Evolutionary conservation across 257 asterid genomes (phyloP).

Genomic region (Eustoma russellianum): DNA sequence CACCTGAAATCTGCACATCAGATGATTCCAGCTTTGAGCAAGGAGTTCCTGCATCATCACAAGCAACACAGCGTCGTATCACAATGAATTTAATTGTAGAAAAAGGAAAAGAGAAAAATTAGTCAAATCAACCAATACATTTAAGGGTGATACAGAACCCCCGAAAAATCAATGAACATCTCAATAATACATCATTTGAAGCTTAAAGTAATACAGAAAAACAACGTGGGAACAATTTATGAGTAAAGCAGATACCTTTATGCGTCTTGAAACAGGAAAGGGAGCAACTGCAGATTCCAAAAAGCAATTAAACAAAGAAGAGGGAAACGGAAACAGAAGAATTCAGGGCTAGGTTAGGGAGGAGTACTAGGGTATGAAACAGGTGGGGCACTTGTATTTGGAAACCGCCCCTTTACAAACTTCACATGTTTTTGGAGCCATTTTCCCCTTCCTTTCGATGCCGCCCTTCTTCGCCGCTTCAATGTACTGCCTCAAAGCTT

Average conservation of each 20-base stretch:
- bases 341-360: neutral
- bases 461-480: too few relatives aligned
- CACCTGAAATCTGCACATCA: constrained; percentile 15
- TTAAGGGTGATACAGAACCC: neutral
- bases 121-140: neutral
- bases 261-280: constrained; percentile 73
- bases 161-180: neutral
- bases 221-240: neutral
- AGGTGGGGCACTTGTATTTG: constrained; percentile 81
- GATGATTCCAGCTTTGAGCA: constrained; percentile 41
- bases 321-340: neutral
- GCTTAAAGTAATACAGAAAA: neutral
- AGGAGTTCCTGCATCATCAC: constrained; percentile 45
- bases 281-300: constrained; percentile 48
- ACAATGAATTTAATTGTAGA: neutral
- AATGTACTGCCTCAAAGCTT: too few relatives aligned
- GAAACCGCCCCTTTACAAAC: constrained; percentile 61
- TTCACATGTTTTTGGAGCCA: constrained; percentile 53
- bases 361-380: constrained; percentile 60
- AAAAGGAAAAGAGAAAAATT: constrained; percentile 12
- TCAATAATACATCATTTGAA: neutral
- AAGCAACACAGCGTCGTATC: too few relatives aligned
- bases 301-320: constrained; percentile 8
- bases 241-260: constrained; percentile 36
- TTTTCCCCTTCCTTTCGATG: constrained; percentile 1